These are phyloP conservation scores for Solanum medicagineum DNA, from an alignment of 257 asterid species.

Conservation along the genomic window DNA sequence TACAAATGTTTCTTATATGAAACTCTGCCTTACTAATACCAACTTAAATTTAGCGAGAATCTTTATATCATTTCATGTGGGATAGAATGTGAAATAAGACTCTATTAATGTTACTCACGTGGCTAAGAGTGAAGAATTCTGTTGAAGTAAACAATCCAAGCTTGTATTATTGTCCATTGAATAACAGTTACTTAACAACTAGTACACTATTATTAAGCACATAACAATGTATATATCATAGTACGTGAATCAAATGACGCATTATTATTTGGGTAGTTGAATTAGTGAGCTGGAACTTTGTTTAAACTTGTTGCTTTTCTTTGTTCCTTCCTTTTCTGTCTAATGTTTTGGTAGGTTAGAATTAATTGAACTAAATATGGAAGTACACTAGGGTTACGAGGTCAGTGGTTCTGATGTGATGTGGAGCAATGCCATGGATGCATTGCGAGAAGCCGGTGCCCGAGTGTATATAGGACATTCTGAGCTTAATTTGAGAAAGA, in stretches of 20 bases:
- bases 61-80: neutral
- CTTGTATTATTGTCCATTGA: neutral
- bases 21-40: neutral
- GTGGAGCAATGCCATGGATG: constrained; percentile 24
- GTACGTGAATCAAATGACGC: neutral
- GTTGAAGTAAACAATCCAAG: neutral
- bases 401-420: constrained; percentile 29
- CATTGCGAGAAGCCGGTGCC: constrained; percentile 16
- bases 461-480: constrained; percentile 21
- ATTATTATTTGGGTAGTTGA: neutral
- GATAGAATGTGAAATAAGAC: neutral
- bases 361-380: neutral
- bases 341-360: neutral
- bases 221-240: neutral
- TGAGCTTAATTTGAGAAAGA: constrained; percentile 10
- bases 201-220: neutral
- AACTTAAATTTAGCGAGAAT: neutral
- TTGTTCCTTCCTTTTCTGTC: neutral
- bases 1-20: neutral
- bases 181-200: neutral
- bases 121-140: neutral
- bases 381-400: constrained; percentile 12
- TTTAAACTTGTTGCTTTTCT: neutral
- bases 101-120: too few species aligned
- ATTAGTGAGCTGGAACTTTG: neutral